A percentile compares a stretch with the other conserved stretches of the same genome.
Conservation (phyloP, 805 yeast genomes). For the Alloascoidea hylecoeti region DNA sequence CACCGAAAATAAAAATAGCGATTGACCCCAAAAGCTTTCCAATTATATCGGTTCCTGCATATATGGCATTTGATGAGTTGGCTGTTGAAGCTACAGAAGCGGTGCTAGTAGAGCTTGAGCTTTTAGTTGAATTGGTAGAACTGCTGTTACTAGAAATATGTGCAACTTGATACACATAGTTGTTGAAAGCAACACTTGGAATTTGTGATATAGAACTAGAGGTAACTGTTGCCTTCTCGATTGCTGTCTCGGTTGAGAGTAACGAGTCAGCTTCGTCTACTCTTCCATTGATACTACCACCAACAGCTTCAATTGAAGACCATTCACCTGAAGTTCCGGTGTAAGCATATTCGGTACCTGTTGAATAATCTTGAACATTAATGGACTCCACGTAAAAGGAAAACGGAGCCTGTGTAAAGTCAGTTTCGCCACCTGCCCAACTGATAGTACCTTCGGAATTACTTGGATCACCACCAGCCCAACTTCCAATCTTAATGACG, state of each 20-base stretch:
- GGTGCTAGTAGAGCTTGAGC: too few species aligned
- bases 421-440: conserved; percentile 74
- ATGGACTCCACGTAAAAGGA: conserved; percentile 52
- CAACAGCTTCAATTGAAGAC: conserved; percentile 22
- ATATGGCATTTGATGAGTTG: too few species aligned
- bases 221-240: background rate
- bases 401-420: conserved; percentile 45
- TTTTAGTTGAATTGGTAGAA: too few species aligned
- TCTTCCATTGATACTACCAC: conserved; percentile 46
- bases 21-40: too few species aligned
- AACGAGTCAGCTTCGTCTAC: conserved; percentile 27
- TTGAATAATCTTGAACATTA: conserved; percentile 41
- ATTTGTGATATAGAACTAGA: too few species aligned
- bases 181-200: too few species aligned
- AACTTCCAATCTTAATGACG: conserved; percentile 40
- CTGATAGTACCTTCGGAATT: conserved; percentile 57
- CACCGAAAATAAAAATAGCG: too few species aligned
- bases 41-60: too few species aligned
- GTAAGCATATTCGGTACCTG: conserved; percentile 27
- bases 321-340: conserved; percentile 23
- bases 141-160: too few species aligned
- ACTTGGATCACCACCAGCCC: conserved; percentile 74
- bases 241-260: conserved; percentile 25
- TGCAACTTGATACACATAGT: too few species aligned
- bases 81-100: too few species aligned